Base-by-base conservation (phyloP, 2,329 filamentous ascomycete species). In the Cladosporium colombiae region DNA sequence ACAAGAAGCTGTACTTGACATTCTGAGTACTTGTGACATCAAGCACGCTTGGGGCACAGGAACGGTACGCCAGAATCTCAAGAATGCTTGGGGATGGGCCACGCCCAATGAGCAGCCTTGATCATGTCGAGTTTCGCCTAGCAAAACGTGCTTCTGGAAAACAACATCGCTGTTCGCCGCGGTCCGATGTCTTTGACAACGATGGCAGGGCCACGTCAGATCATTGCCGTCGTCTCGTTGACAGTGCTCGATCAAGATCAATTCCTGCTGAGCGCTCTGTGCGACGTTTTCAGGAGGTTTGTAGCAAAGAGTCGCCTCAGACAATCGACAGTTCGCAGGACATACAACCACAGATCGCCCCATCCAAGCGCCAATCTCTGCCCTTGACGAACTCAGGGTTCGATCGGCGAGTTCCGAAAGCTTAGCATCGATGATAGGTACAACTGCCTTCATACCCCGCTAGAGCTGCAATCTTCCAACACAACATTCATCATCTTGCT, bases 41-140 rank as follows among this genome's bases (percentile, higher is more conserved):
- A 79, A 82, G n/a, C 80, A 85, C 72, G 84, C 81, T 5, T 82
- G 84, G 74, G 85, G 84, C 6, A 87, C 84, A 8, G 78, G 76
- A 7, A 76, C 78, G 11, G 82, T 84, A 31, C 80, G 82, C 52
- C 72, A 75, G 44, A 80, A 82, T 66, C 74, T 86, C 65, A 81
- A 80, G 70, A 77, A 77, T 62, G 81, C 79, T 65, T 87, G 83
- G 84, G 82, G 80, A 18, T 84, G 81, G 83, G 66, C 35, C 2
- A 21, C 18, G 27, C 18, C 50, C 13, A 18, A 53, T 16, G 27
- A 55, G 3, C 16, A 33, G 18, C 52, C 18, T 18, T 29, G 52
- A 33, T 13, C 29, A 10, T 33, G 52, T 21, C 40, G 40, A 23
- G 2, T 46, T 11, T 46, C n/a, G n/a, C 40, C 40, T 46, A n/a